phyloP scores from a whole-genome alignment of 1,284 basidiomycete genomes.

The Ustanciosporium gigantosporum region DNA sequence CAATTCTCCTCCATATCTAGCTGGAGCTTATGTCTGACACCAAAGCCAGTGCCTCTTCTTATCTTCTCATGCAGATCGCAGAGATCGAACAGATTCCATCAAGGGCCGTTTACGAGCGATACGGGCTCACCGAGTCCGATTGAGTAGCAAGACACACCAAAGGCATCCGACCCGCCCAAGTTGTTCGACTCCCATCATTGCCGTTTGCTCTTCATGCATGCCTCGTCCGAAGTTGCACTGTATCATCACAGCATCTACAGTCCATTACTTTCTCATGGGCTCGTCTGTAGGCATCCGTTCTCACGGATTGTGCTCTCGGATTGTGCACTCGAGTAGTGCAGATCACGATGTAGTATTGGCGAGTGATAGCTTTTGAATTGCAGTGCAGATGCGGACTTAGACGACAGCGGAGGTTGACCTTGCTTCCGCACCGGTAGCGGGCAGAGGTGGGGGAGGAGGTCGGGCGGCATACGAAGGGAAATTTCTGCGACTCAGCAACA shows the following conservation, averaged over 20 bases:
- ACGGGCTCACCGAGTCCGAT: conserved; percentile 10
- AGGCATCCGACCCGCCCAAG: no score
- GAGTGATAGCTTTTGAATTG: not conserved
- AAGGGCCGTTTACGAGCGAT: conserved; percentile 12
- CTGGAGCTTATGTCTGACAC: no score
- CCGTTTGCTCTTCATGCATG: no score
- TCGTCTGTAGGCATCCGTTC: no score
- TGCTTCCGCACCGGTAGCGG: conserved; percentile 1
- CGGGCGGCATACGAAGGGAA: conserved; percentile 40
- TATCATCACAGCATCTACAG: not conserved
- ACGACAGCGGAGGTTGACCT: conserved; percentile 19
- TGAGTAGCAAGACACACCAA: not conserved
- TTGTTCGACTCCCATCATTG: no score
- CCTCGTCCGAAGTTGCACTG: not conserved
- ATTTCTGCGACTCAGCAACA: conserved; percentile 51
- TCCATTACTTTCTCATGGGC: no score
- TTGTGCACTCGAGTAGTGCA: no score
- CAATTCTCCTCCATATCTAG: not conserved
- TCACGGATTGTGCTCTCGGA: no score
- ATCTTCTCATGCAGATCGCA: conserved; percentile 9
- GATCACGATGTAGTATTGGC: no score
- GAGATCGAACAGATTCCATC: conserved; percentile 30
- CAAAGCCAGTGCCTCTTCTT: no score
- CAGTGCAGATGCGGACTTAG: not conserved
- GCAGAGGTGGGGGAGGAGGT: conserved; percentile 16